Conservation (phyloP, 306 rosid genomes). For the Boehmeria nivea region DNA sequence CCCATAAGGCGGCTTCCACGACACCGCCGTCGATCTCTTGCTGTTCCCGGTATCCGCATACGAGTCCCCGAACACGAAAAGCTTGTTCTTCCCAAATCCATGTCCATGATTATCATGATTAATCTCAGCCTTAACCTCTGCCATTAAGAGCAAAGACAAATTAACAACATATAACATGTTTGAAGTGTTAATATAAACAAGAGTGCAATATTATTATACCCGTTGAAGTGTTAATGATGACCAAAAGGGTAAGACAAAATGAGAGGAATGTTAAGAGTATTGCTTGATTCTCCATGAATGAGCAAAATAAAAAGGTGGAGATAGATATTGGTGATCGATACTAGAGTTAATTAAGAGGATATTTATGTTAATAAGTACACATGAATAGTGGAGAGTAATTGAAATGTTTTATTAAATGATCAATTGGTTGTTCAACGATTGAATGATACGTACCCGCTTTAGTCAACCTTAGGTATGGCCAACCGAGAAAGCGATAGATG, state of each 20-base stretch:
- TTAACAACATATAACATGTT: neutral
- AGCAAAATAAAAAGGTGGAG: too few species aligned
- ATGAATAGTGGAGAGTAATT: too few species aligned
- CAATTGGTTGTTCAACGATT: neutral
- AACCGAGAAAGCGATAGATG: neutral
- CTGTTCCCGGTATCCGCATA: conserved; percentile 52
- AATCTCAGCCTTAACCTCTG: neutral
- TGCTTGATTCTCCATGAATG: conserved; percentile 5
- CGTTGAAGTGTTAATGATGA: neutral
- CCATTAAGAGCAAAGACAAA: neutral
- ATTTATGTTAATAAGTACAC: neutral
- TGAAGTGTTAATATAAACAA: neutral
- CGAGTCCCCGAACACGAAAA: conserved; percentile 55
- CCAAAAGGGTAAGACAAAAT: neutral
- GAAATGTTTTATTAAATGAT: neutral
- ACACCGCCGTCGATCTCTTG: neutral
- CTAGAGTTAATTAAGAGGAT: neutral
- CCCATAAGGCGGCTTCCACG: conserved; percentile 41
- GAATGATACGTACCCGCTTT: neutral
- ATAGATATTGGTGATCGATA: neutral
- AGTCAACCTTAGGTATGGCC: conserved; percentile 3
- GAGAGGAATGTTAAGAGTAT: neutral
- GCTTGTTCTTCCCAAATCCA: conserved; percentile 6
- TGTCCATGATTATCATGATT: neutral
- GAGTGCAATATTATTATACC: neutral